Conservation (phyloP, 2,329 filamentous ascomycete species). For the Immersiporthe knoxdaviesiana region DNA sequence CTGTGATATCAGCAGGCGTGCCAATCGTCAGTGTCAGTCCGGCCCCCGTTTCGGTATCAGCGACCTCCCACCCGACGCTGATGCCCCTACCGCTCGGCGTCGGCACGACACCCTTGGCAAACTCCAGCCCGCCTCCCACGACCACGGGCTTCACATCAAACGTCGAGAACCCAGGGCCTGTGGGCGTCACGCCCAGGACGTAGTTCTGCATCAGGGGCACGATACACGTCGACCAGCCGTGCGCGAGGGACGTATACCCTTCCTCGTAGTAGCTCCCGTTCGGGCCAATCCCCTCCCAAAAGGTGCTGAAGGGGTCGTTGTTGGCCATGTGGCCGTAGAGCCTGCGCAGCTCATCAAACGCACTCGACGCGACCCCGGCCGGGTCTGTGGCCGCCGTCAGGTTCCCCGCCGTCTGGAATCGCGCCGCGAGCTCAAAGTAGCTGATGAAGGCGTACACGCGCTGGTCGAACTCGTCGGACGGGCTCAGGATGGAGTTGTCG, state of each 20-base stretch:
- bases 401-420: conserved; percentile 40
- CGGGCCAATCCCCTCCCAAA: conserved; percentile 55
- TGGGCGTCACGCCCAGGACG: conserved; percentile 51
- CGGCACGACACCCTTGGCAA: conserved; percentile 49
- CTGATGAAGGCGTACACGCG: conserved; percentile 57
- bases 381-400: background rate
- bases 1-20: conserved; percentile 38
- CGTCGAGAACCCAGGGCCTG: conserved; percentile 46
- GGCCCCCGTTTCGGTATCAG: conserved; percentile 16
- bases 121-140: conserved; percentile 41
- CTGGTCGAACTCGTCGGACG: conserved; percentile 42
- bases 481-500: conserved; percentile 46
- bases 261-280: conserved; percentile 49
- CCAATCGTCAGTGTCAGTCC: conserved; percentile 38
- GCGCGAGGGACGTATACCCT: conserved; percentile 52
- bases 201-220: conserved; percentile 51
- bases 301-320: conserved; percentile 50
- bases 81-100: conserved; percentile 45
- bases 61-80: conserved; percentile 43
- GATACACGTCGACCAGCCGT: conserved; percentile 56
- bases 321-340: conserved; percentile 55
- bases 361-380: conserved; percentile 29
- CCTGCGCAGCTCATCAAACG: conserved; percentile 49
- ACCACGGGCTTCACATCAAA: conserved; percentile 46
- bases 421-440: conserved; percentile 56